A percentile compares a stretch with the other conserved stretches of the same genome.
These are phyloP conservation scores for Aphanomyces cochlioides DNA, from an alignment of 352 stramenopile genomes.

Conservation along the genomic window DNA sequence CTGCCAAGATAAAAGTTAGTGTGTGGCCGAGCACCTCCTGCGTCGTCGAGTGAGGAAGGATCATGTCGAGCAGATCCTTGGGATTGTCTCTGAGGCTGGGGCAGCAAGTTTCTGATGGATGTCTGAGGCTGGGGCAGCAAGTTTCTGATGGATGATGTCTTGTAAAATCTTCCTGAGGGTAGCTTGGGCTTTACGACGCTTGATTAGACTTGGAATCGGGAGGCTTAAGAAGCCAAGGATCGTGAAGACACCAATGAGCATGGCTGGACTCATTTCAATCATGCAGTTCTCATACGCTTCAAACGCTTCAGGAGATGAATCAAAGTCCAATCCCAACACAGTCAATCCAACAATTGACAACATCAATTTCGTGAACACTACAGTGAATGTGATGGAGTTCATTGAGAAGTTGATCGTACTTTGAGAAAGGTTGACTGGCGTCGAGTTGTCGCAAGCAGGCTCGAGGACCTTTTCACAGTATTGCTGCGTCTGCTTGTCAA, in stretches of 20 bases:
- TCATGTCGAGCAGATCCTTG: not conserved
- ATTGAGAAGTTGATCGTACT: not conserved
- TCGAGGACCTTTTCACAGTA: not conserved
- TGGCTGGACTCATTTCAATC: not conserved
- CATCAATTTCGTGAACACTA: conserved; percentile 5
- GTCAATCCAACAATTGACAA: not conserved
- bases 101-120: too few species aligned
- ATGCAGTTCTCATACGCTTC: not conserved
- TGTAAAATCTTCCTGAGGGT: not conserved
- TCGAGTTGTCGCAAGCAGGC: not conserved
- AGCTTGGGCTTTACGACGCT: not conserved
- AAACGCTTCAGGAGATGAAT: not conserved
- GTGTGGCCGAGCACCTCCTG: not conserved
- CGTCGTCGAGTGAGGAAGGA: not conserved
- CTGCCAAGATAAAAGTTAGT: conserved; percentile 36
- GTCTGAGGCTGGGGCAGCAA: not conserved
- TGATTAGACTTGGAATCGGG: not conserved
- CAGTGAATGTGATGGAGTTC: not conserved
- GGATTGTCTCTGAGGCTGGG: too few species aligned
- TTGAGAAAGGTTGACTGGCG: not conserved
- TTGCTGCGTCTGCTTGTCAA: not conserved
- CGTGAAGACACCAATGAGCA: not conserved
- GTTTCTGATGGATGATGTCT: not conserved
- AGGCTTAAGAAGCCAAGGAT: not conserved
- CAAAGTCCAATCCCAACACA: conserved; percentile 15